phyloP scores from a whole-genome alignment of 2,329 filamentous ascomycete genomes.

The Bipolaris victoriae region DNA sequence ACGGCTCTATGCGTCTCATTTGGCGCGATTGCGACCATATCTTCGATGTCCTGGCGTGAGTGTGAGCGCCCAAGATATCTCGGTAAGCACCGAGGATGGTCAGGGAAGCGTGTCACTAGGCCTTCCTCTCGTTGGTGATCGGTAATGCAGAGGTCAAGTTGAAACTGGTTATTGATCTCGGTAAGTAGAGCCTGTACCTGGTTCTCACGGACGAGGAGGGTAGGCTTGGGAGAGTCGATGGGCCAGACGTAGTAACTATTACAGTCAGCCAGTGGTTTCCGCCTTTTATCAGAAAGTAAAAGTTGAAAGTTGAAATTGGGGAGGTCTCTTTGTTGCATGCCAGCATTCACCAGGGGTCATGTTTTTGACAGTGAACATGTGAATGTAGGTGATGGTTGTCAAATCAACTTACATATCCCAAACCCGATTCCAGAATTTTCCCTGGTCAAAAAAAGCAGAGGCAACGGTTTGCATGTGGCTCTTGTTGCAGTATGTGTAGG shows the following conservation, averaged over 20 bases:
- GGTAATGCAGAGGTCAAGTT: slow-evolving; percentile 66
- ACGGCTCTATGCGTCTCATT: slow-evolving; percentile 15
- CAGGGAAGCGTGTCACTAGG: slow-evolving; percentile 68
- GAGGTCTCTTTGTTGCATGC: slow-evolving; percentile 21
- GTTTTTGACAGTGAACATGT: too few species aligned
- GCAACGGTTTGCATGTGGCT: slow-evolving; percentile 55
- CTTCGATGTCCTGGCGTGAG: slow-evolving; percentile 54
- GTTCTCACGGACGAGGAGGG: slow-evolving; percentile 69
- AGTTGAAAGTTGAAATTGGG: slow-evolving; percentile 1
- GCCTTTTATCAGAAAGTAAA: background rate
- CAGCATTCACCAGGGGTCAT: too few species aligned
- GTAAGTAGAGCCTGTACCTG: slow-evolving; percentile 71
- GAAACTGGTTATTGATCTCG: slow-evolving; percentile 65
- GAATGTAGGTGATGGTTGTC: slow-evolving; percentile 9
- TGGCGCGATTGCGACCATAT: slow-evolving; percentile 38
- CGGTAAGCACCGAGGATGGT: slow-evolving; percentile 67
- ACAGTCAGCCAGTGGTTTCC: background rate
- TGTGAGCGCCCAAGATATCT: slow-evolving; percentile 68
- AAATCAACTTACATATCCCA: slow-evolving; percentile 79
- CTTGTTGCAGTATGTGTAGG: slow-evolving; percentile 64
- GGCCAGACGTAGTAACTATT: slow-evolving; percentile 70
- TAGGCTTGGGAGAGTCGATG: slow-evolving; percentile 55
- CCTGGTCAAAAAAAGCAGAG: slow-evolving; percentile 62
- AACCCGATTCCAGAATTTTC: slow-evolving; percentile 62
- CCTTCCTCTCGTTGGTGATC: slow-evolving; percentile 56